Evolutionary conservation across 202 grass and related monocot species (phyloP), one percentile per base, ranked within the genome.

Genomic region (Zoysia matrella): DNA sequence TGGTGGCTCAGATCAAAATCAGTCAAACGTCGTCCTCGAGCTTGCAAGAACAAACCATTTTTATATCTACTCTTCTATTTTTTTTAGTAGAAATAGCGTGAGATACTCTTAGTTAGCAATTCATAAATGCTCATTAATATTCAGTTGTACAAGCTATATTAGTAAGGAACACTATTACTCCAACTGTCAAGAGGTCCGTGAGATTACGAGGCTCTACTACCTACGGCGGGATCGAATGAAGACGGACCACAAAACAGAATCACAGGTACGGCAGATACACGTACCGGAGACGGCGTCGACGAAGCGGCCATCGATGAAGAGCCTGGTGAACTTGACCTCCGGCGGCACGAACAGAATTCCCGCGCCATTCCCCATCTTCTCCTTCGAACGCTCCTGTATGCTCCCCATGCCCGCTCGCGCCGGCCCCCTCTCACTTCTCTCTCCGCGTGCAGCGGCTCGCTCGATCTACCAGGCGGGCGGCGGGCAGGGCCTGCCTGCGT

Each of bases 291-390:
- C 65, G 36, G 91, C 86, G 61, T 91, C 84, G 52, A 91, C 82
- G 76, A 91, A 97, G 82, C 39, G 30, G 13, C 94, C 94, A 18
- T 91, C 70, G 87, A 97, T 91, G 91, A 97, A 97, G 64, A 97
- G 91, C 89, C 80, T 83, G 39, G 86, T 97, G 89, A 82, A 89
- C 79, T 58, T 97, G 82, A 97, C 79, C 77, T 96, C 86, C 51
- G 86, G 93, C 83, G 61, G 3, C 86, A 71, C 63, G 39, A 90
- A 54, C 76, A 44, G 39, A 11, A 4, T 0, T 44, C 0, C 57
- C 10, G 14, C 65, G 15, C 75, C 50, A 6, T 77, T 82, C 39
- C 2, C 15, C 55, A 10, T 11, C 49, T 12, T 1, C 72, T 48
- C 73, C 41, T 9, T 75, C 67, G 7, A 18, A 43, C 1, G 45